phyloP scores from a whole-genome alignment of 495 filamentous ascomycete species.

The Penicillium parvum region DNA sequence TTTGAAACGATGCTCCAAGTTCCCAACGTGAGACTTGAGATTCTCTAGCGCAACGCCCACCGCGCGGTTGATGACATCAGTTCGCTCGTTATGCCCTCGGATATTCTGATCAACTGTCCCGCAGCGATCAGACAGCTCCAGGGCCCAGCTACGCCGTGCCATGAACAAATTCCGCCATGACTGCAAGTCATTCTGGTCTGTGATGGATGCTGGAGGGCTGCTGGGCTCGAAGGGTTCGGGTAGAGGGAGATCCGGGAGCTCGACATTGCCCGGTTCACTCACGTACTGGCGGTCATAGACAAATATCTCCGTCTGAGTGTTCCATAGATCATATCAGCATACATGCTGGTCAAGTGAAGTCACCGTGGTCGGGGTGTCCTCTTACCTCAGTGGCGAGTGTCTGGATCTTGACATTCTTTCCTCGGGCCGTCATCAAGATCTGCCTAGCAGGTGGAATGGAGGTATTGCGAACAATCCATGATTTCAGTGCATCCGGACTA shows the following conservation, averaged over 20 bases:
- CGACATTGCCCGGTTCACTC: constrained; percentile 38
- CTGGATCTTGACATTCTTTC: constrained; percentile 73
- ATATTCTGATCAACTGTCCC: constrained; percentile 51
- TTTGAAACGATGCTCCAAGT: constrained; percentile 65
- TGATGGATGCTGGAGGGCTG: constrained; percentile 66
- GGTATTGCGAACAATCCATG: constrained; percentile 63
- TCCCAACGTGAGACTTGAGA: constrained; percentile 70
- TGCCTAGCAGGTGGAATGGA: constrained; percentile 65
- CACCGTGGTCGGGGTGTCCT: background rate
- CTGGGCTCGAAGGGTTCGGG: constrained; percentile 56
- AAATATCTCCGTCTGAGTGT: constrained; percentile 73
- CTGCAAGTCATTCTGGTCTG: constrained; percentile 65
- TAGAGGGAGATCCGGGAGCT: constrained; percentile 50
- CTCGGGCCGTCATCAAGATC: constrained; percentile 77
- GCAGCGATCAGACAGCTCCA: constrained; percentile 61
- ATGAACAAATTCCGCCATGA: constrained; percentile 82
- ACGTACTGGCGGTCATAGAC: constrained; percentile 74
- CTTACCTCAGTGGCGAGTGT: constrained; percentile 71
- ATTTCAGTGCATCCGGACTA: constrained; percentile 65
- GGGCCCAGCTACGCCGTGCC: constrained; percentile 69
- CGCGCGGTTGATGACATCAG: constrained; percentile 65
- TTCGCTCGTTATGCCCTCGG: constrained; percentile 56
- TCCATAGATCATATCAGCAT: constrained; percentile 6
- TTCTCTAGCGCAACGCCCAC: constrained; percentile 76
- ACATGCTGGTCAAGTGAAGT: background rate